phyloP scores from a whole-genome alignment of 2,329 filamentous ascomycete species.

The Corynespora cassiicola region DNA sequence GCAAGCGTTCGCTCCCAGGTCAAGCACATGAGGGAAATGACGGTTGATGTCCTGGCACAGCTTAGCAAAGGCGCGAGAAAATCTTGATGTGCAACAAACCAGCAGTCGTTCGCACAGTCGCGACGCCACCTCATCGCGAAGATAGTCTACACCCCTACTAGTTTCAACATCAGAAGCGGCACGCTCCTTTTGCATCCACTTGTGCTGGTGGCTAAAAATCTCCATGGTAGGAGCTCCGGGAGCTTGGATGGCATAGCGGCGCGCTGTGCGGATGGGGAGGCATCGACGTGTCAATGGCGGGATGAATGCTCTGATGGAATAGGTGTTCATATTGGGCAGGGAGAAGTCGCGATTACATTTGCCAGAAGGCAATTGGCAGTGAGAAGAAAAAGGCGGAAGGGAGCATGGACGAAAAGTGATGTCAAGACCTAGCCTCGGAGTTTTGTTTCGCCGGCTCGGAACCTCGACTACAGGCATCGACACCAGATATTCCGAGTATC shows the following conservation, averaged over 20 bases:
- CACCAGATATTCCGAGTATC: slow-evolving; percentile 8
- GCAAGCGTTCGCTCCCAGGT: slow-evolving; percentile 94
- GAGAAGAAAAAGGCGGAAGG: slow-evolving; percentile 8
- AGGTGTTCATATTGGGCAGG: slow-evolving; percentile 33
- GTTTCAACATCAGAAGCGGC: slow-evolving; percentile 73
- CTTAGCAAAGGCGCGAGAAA: slow-evolving; percentile 15
- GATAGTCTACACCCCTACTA: slow-evolving; percentile 85
- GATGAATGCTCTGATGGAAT: slow-evolving; percentile 44
- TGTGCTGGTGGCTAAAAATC: slow-evolving; percentile 87
- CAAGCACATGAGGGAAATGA: slow-evolving; percentile 81
- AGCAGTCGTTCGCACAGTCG: slow-evolving; percentile 86
- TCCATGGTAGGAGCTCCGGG: slow-evolving; percentile 80
- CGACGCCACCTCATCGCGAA: slow-evolving; percentile 89
- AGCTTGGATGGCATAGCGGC: slow-evolving; percentile 79
- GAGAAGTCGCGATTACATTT: slow-evolving; percentile 13
- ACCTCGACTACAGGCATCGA: too few relatives aligned
- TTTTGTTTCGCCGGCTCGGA: slow-evolving; percentile 19
- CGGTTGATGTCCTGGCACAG: slow-evolving; percentile 84
- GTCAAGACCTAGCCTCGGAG: slow-evolving; percentile 20
- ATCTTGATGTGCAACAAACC: slow-evolving; percentile 49
- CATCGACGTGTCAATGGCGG: slow-evolving; percentile 36
- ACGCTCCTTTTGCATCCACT: slow-evolving; percentile 91
- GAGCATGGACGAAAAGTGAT: slow-evolving; percentile 11
- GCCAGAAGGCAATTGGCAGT: slow-evolving; percentile 6
- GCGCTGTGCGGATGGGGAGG: slow-evolving; percentile 27